Evolutionary conservation across 441 rosid species (phyloP).

Genomic region (Jatropha podagrica): DNA sequence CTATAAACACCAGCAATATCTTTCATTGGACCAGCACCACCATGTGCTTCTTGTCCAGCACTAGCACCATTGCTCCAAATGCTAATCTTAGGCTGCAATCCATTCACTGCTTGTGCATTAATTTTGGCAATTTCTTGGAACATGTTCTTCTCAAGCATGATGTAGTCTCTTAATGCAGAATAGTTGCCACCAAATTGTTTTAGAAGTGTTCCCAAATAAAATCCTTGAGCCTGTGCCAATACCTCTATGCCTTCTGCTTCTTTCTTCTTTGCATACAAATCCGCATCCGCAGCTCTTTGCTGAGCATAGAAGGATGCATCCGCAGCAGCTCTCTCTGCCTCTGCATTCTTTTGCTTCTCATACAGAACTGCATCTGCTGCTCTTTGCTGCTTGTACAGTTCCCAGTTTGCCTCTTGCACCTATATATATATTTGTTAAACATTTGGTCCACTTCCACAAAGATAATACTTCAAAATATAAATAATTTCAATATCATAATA

Average conservation of each 20-base stretch:
- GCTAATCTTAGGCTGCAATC: constrained; percentile 32
- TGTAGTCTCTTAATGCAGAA: constrained; percentile 22
- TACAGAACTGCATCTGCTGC: constrained; percentile 28
- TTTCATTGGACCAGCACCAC: constrained; percentile 20
- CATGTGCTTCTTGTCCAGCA: not conserved
- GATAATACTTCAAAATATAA: not conserved
- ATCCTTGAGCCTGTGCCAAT: constrained; percentile 31
- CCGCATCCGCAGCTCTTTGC: constrained; percentile 24
- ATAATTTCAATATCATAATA: not conserved
- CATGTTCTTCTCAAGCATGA: constrained; percentile 27
- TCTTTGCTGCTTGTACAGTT: constrained; percentile 33
- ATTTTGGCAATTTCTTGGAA: constrained; percentile 24
- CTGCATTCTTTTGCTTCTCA: constrained; percentile 23
- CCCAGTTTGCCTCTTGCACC: constrained; percentile 37
- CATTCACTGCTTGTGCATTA: constrained; percentile 23
- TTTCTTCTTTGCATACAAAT: constrained; percentile 26
- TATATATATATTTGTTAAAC: not conserved
- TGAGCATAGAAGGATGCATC: constrained; percentile 24
- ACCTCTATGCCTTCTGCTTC: constrained; percentile 28
- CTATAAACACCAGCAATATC: constrained; percentile 28
- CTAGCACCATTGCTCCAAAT: constrained; percentile 26
- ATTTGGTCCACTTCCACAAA: too few species aligned
- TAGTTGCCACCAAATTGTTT: constrained; percentile 29
- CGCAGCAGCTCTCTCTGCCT: constrained; percentile 25
- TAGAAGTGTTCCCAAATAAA: constrained; percentile 25